These are phyloP conservation scores for Penicillium rolfsii DNA, from an alignment of 2,329 filamentous ascomycete species.

Conservation along the genomic window DNA sequence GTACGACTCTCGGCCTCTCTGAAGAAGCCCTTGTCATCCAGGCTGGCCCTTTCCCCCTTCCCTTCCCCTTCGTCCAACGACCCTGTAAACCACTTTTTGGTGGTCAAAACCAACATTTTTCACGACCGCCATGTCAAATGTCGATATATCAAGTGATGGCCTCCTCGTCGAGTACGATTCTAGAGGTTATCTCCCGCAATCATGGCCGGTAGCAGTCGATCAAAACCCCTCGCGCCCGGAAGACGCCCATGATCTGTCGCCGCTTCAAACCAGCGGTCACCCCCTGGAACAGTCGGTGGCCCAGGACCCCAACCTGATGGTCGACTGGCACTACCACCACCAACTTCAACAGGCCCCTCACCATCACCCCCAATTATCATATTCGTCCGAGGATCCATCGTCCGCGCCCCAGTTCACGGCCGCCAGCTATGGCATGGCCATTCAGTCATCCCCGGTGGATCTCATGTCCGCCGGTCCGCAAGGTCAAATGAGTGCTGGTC, in stretches of 20 bases:
- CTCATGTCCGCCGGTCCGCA: slow-evolving; percentile 59
- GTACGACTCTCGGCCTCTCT: slow-evolving; percentile 25
- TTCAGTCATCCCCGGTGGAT: slow-evolving; percentile 56
- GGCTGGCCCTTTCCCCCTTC: slow-evolving; percentile 35
- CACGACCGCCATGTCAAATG: slow-evolving; percentile 48
- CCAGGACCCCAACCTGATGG: slow-evolving; percentile 49
- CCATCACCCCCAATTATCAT: slow-evolving; percentile 43
- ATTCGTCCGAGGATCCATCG: slow-evolving; percentile 57
- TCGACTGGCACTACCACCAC: slow-evolving; percentile 51
- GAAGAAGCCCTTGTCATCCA: slow-evolving; percentile 37
- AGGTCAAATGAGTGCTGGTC: slow-evolving; percentile 62
- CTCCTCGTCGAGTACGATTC: slow-evolving; percentile 54
- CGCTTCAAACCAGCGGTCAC: slow-evolving; percentile 50
- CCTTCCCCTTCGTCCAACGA: slow-evolving; percentile 27
- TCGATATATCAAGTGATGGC: slow-evolving; percentile 50
- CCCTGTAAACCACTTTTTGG: slow-evolving; percentile 21
- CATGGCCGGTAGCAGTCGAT: slow-evolving; percentile 50
- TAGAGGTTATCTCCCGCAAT: slow-evolving; percentile 49
- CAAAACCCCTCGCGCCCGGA: slow-evolving; percentile 44
- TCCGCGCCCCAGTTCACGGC: slow-evolving; percentile 58
- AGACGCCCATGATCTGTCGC: slow-evolving; percentile 46
- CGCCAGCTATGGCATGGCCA: slow-evolving; percentile 58
- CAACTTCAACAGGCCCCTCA: slow-evolving; percentile 41
- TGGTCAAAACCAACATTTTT: slow-evolving; percentile 20
- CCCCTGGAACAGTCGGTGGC: slow-evolving; percentile 48